A percentile compares a stretch with the other conserved stretches of the same genome.
Conservation (phyloP, 2,329 filamentous ascomycete species). For the Colletotrichum falcatum region DNA sequence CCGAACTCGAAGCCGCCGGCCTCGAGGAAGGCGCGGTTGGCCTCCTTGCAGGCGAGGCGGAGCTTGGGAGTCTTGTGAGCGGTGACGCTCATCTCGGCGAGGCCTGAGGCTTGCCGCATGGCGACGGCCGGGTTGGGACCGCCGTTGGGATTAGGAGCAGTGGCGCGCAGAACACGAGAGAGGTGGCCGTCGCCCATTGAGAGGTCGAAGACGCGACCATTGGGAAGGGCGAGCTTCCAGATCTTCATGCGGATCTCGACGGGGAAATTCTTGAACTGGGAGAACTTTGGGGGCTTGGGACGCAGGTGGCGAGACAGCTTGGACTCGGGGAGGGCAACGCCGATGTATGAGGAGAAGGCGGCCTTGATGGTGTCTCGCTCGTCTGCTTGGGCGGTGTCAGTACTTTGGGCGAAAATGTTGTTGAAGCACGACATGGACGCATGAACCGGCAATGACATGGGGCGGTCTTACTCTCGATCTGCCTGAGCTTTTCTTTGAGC, state of each 20-base stretch:
- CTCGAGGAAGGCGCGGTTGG: slow-evolving; percentile 31
- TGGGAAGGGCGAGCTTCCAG: slow-evolving; percentile 40
- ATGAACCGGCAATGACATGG: slow-evolving; percentile 6
- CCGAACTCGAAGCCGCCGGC: slow-evolving; percentile 40
- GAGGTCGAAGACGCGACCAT: slow-evolving; percentile 36
- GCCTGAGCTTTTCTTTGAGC: slow-evolving; percentile 27
- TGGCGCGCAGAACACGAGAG: slow-evolving; percentile 27
- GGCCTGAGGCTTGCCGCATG: slow-evolving; percentile 23
- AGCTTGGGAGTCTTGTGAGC: slow-evolving; percentile 38
- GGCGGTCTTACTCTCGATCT: slow-evolving; percentile 35
- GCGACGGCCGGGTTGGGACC: slow-evolving; percentile 16
- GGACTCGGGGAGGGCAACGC: slow-evolving; percentile 14
- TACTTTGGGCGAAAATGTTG: neutral
- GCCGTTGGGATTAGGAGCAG: neutral
- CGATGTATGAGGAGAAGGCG: slow-evolving; percentile 15
- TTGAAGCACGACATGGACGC: neutral
- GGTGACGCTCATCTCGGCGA: slow-evolving; percentile 30
- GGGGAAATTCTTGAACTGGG: slow-evolving; percentile 32
- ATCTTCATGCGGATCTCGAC: slow-evolving; percentile 41
- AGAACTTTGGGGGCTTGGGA: slow-evolving; percentile 24
- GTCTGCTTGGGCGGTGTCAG: slow-evolving; percentile 29
- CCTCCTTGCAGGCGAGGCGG: slow-evolving; percentile 37
- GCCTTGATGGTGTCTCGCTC: slow-evolving; percentile 15
- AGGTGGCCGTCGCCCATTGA: slow-evolving; percentile 27
- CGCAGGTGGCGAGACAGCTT: slow-evolving; percentile 13